Base-by-base conservation (phyloP, 345 rosid genomes). In the Pistacia integerrima region DNA sequence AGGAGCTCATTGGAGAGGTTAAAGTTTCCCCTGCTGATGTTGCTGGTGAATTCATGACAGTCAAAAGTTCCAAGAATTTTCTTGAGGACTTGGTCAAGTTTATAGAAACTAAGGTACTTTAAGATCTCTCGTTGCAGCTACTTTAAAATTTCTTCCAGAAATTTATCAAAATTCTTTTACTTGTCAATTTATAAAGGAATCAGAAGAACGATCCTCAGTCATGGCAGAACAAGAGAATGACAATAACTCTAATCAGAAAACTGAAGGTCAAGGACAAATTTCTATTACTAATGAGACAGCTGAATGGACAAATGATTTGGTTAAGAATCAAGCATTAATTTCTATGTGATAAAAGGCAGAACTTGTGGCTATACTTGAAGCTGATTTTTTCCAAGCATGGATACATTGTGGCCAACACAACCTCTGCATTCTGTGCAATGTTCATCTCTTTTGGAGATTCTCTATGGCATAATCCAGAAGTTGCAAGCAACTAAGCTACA, bases 31-130 rank as follows among this genome's bases (percentile, higher is more conserved):
- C 86, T 5, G 86, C 86, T 33, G 88, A 81, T 12, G 78, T 85
- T 72, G 86, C 86, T 6, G 86, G 86, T 46, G 85, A 85, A 69
- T 64, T 83, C 13, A 81, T 85, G 86, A 83, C 77, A 69, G 28
- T 35, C 18, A 77, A 64, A 68, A 77, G 80, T 63, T 75, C 84
- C 8, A 55, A 66, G 52, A 60, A 54, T 25, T 30, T 74, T 3
- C 59, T 87, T 4, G 65, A 82, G 16, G 73, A 56, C 70, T 74
- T 87, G 16, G 57, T 83, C 58, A 58, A 44, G 28, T 77, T 83
- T 63, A 57, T 87, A 17, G 76, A 87, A 63, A 69, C 20, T 73
- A 87, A 82, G 84, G 89, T 84, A 78, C 60, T 20, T 68, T 9
- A 66, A 16, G 4, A 52, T 11, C 13, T 52, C 4, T 1, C 33